phyloP scores from a whole-genome alignment of 164 flowering plant genomes.

The Sextonia rubra region DNA sequence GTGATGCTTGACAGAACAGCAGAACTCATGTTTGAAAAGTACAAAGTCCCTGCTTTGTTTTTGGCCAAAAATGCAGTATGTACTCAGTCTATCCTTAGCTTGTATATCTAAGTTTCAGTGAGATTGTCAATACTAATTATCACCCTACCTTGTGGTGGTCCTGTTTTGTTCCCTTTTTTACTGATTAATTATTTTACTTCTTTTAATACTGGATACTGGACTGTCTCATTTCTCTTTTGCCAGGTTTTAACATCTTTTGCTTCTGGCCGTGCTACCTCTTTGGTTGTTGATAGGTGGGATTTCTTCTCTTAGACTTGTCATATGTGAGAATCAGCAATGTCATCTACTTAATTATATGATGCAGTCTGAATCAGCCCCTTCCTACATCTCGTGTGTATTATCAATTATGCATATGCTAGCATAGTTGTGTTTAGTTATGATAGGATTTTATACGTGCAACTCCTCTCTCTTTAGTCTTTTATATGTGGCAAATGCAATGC shows the following conservation, averaged over 20 bases:
- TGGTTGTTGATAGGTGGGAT: constrained; percentile 87
- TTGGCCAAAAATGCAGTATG: constrained; percentile 98
- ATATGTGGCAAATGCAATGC: no score
- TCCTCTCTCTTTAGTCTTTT: no score
- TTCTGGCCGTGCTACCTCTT: constrained; percentile 93
- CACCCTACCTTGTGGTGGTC: not conserved
- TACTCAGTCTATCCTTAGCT: constrained; percentile 7
- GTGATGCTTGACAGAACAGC: constrained; percentile 59
- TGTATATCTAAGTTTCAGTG: constrained; percentile 1
- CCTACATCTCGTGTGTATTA: not conserved
- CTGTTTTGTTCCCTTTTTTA: not conserved
- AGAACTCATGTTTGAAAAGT: constrained; percentile 96
- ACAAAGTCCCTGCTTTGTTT: constrained; percentile 93
- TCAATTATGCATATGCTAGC: no score
- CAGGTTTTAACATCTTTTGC: constrained; percentile 99
- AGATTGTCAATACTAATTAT: not conserved
- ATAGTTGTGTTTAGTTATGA: no score
- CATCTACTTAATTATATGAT: not conserved
- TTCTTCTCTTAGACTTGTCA: not conserved
- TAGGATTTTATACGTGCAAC: no score
- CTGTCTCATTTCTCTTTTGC: not conserved
- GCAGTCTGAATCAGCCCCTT: not conserved
- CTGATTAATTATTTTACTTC: not conserved
- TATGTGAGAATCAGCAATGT: not conserved
- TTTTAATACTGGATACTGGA: not conserved